phyloP scores from a whole-genome alignment of 2,329 filamentous ascomycete genomes.

The Hymenoscyphus scutula region DNA sequence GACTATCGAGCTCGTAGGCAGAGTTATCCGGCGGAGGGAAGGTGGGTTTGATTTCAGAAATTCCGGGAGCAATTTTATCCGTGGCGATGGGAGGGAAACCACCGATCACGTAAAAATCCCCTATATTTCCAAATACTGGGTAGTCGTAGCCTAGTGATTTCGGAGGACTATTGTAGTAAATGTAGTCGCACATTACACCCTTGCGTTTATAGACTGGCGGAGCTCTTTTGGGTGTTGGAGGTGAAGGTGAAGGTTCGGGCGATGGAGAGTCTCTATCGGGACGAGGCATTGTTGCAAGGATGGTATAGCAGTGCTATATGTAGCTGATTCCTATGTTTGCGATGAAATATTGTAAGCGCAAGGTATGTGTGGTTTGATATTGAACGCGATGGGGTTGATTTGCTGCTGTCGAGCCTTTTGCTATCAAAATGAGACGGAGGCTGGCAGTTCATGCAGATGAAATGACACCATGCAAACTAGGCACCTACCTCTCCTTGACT shows the following conservation, averaged over 20 bases:
- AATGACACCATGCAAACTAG: neutral
- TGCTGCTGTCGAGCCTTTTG: neutral
- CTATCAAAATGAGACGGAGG: neutral
- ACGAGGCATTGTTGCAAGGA: neutral
- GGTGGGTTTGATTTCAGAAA: neutral
- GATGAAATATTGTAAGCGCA: neutral
- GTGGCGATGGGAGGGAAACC: constrained; percentile 1
- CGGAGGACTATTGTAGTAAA: neutral
- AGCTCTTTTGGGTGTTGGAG: neutral
- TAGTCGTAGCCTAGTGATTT: neutral
- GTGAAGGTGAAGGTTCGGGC: neutral
- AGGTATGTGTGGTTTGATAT: neutral
- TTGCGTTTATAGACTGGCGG: neutral
- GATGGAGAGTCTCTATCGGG: neutral
- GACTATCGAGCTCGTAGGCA: constrained; percentile 18
- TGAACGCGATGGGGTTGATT: neutral
- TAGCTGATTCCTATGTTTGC: neutral
- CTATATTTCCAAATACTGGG: neutral
- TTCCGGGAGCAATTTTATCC: neutral
- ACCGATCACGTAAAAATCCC: neutral
- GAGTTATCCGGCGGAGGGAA: constrained; percentile 17
- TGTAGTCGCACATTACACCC: constrained; percentile 8
- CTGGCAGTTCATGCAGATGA: neutral
- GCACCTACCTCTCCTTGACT: neutral
- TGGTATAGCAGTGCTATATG: neutral